Evolutionary conservation across 2,329 filamentous ascomycete species (phyloP), one percentile per base, ranked within the genome.

Genomic region (Pseudogymnoascus sp.): DNA sequence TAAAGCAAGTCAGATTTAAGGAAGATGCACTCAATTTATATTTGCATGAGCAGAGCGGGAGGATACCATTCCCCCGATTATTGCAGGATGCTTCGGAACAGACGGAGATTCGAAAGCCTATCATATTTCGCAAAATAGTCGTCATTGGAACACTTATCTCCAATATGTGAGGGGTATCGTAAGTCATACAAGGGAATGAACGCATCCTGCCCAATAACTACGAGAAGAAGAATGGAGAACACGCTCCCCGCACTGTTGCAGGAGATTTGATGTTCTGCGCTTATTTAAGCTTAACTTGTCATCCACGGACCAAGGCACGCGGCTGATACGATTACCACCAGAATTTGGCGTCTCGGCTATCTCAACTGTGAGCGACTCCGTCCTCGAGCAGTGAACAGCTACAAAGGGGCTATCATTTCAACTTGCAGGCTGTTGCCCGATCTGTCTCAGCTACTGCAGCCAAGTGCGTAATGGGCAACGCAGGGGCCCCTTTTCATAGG

Each of bases 251-350:
- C 26, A 56, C 26, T 19, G 46, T 12, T 6, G 46, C 2, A 28
- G 46, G 46, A 56, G 46, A 56, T 56, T 56, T 56, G 46, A 56
- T 56, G 46, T 56, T 56, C 46, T 56, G 46, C 46, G 46, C 46
- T 56, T 56, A 56, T 56, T 56, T 56, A 56, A 56, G 46, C 46
- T 56, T 56, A 56, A 56, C 46, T 56, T 56, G 46, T 19, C n/a
- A 6, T 56, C 46, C 26, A 56, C 46, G 46, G 46, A 33, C 46
- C 4, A 7, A 33, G 6, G 26, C 46, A 56, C n/a, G 46, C 46
- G 46, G 46, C 46, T 56, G 46, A 56, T 56, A 7, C 26, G 19
- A 2, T 56, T 11, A 33, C 46, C 26, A 56, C 46, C 46, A 56
- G 4, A 56, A 56, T 56, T 33, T 6, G 26, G 46, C n/a, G 26